Evolutionary conservation across 768 basidiomycete species (phyloP).

Genomic region (Pleurotus salmoneostramineus): DNA sequence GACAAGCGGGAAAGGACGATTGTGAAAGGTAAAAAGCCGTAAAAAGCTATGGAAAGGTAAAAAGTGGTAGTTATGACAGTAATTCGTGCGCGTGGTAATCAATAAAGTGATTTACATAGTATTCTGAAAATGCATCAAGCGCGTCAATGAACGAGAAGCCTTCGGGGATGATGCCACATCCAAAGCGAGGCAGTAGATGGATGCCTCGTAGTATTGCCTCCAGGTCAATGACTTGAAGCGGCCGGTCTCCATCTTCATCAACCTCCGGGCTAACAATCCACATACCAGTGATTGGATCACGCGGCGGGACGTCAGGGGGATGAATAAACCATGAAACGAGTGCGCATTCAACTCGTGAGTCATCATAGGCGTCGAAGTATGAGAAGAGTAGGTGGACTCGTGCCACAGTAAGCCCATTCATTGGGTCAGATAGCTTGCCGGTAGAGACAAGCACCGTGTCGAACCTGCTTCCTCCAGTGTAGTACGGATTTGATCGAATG

Average conservation of each 20-base stretch:
- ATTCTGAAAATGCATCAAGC: slow-evolving; percentile 13
- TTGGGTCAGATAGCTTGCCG: slow-evolving; percentile 11
- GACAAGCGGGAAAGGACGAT: too few relatives aligned
- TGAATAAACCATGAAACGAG: slow-evolving; percentile 27
- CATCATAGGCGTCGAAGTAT: slow-evolving; percentile 13
- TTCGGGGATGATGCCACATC: slow-evolving; percentile 1
- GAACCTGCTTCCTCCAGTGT: slow-evolving; percentile 16
- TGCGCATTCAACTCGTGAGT: slow-evolving; percentile 20
- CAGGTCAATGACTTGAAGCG: slow-evolving; percentile 21
- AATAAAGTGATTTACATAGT: slow-evolving; percentile 18
- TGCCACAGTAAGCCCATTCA: slow-evolving; percentile 21
- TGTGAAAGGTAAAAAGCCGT: not conserved
- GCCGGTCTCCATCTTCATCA: not conserved
- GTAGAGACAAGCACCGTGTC: slow-evolving; percentile 22
- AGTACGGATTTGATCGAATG: slow-evolving; percentile 21
- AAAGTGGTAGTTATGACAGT: not conserved
- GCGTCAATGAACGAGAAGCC: slow-evolving; percentile 9
- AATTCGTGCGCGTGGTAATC: slow-evolving; percentile 17
- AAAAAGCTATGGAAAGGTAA: not conserved
- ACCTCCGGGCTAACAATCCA: slow-evolving; percentile 15
- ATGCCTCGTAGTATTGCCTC: slow-evolving; percentile 11
- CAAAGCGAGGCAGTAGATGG: slow-evolving; percentile 9
- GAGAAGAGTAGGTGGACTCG: slow-evolving; percentile 23
- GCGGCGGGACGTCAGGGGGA: not conserved
- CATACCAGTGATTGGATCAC: slow-evolving; percentile 13